phyloP scores from a whole-genome alignment of 2,329 filamentous ascomycete genomes.

The Pyricularia sp. region DNA sequence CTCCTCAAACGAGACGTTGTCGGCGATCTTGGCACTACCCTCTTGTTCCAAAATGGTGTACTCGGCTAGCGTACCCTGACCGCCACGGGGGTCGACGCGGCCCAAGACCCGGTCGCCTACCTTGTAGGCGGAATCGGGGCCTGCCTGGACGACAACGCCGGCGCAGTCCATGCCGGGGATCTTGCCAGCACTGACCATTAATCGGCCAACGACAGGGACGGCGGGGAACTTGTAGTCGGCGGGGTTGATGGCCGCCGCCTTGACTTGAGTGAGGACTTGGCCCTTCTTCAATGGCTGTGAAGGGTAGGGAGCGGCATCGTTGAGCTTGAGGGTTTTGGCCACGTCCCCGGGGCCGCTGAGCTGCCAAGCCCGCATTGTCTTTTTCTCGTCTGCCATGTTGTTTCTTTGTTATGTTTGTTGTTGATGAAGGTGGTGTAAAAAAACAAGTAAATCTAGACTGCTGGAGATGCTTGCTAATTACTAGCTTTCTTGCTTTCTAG shows the following conservation, averaged over 20 bases:
- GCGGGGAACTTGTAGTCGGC: constrained; percentile 57
- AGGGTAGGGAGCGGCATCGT: neutral
- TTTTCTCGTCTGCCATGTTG: neutral
- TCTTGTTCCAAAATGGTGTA: constrained; percentile 21
- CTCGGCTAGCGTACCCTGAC: constrained; percentile 25
- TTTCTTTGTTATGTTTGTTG: neutral
- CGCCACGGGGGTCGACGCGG: constrained; percentile 11
- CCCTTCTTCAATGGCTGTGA: neutral
- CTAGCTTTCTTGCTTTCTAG: no score
- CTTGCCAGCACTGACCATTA: constrained; percentile 29
- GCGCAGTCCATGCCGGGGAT: constrained; percentile 41
- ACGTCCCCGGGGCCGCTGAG: neutral
- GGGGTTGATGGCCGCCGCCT: constrained; percentile 47
- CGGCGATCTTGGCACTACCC: constrained; percentile 32
- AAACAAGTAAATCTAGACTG: no score
- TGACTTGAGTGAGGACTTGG: constrained; percentile 22
- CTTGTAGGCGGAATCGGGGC: constrained; percentile 20
- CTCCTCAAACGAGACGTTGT: constrained; percentile 46
- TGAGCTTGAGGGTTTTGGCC: neutral
- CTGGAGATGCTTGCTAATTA: no score
- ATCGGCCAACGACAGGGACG: constrained; percentile 26
- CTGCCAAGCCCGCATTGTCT: constrained; percentile 4
- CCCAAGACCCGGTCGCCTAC: constrained; percentile 38
- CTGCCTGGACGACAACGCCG: constrained; percentile 29
- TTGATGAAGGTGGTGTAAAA: neutral